Percentiles rank a stretch among this genome's conserved stretches.
Conservation (phyloP, 441 rosid genomes). For the Gossypium schwendimanii region DNA sequence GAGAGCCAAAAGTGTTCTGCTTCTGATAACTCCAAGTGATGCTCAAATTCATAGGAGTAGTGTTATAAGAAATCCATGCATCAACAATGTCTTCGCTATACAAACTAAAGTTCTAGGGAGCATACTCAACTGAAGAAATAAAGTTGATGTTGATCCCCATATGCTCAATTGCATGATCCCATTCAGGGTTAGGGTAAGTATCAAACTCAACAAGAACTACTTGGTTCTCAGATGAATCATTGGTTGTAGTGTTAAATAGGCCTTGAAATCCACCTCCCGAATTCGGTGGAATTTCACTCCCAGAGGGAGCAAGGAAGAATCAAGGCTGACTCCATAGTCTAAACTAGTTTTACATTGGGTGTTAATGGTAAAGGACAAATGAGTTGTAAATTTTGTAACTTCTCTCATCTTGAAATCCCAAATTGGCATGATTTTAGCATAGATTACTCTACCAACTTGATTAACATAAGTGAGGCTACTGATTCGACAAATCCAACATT, state of each 20-base stretch:
- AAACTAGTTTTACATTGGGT: not conserved
- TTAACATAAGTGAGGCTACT: not conserved
- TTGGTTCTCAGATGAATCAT: slow-evolving; percentile 13
- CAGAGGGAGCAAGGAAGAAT: not conserved
- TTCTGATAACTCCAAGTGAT: not conserved
- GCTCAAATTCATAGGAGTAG: not conserved
- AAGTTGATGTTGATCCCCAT: slow-evolving; percentile 42
- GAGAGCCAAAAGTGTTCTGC: not conserved
- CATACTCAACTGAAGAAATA: slow-evolving; percentile 23
- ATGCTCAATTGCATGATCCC: slow-evolving; percentile 28
- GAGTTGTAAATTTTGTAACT: not conserved
- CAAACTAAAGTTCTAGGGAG: slow-evolving; percentile 3
- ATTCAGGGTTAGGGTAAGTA: slow-evolving; percentile 18
- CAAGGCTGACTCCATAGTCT: not conserved
- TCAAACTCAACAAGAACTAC: slow-evolving; percentile 52
- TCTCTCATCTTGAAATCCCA: not conserved
- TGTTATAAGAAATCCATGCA: slow-evolving; percentile 20
- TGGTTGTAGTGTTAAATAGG: slow-evolving; percentile 22
- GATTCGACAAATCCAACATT: not conserved
- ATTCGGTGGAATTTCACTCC: slow-evolving; percentile 22
- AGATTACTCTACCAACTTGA: not conserved
- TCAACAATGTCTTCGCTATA: slow-evolving; percentile 5
- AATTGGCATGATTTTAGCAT: not conserved
- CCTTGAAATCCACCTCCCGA: slow-evolving; percentile 38
- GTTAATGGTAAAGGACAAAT: not conserved